Base-by-base conservation (phyloP, 2,329 filamentous ascomycete species). In the Leptodontidium sp. region DNA sequence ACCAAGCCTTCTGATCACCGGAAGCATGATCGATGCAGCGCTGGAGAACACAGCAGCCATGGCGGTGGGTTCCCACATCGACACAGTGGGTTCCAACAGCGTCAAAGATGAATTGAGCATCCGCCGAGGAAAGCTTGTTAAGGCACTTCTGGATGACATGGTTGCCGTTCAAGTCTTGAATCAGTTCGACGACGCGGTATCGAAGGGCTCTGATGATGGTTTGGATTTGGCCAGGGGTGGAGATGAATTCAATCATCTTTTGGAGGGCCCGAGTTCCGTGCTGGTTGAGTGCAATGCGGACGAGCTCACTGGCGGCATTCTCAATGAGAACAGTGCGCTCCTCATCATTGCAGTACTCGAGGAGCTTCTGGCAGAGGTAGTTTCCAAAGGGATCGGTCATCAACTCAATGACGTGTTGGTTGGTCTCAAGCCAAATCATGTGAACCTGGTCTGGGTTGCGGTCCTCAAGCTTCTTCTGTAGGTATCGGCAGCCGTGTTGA, bases 331-430 rank as follows among this genome's bases (percentile, higher is more conserved):
- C 89, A 65, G 95, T 98, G 73, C 96, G 93, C 84, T 99, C 95
- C 64, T 97, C 93, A 77, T 98, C 93, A 79, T 93, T 97, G 82
- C 93, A 95, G 80, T 91, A 97, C 82, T 99, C 96, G 40, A 99
- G 88, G 71, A 99, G 85, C 87, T 98, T 99, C 85, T 99, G 96
- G 85, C 95, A 98, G 74, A 99, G 90, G 81, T 99, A 99, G 85
- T 99, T 99, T 80, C 96, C 96, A 80, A 99, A 99, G 11, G 96
- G 95, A 81, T 99, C 95, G 70, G 94, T 98, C 96, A 99, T 99
- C 73, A 99, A 86, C 84, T 99, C 96, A 72, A 97, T 91, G 75
- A 99, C 94, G 80, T 98, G 94, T 78, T 92, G 87, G 78, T 95
- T 93, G 64, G 94, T 97, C 84, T 99, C 96, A 38, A 91, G 85